phyloP scores from a whole-genome alignment of 1,139 yeast species.

The Arxiozyma telluris region DNA sequence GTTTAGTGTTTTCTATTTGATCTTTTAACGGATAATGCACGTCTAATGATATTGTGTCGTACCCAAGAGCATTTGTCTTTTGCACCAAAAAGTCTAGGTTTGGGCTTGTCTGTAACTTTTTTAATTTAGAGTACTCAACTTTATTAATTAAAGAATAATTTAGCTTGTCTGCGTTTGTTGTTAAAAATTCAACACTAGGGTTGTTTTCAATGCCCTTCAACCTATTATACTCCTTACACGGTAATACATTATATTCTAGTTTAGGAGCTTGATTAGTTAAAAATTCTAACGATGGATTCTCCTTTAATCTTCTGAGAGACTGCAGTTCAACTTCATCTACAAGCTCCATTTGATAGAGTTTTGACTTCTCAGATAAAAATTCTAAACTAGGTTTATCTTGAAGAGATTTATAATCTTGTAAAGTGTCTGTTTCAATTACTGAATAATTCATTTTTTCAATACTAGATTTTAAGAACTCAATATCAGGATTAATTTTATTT shows the following conservation, averaged over 20 bases:
- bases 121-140: slow-evolving; percentile 15
- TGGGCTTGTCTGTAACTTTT: slow-evolving; percentile 15
- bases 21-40: slow-evolving; percentile 17
- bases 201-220: slow-evolving; percentile 6
- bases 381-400: slow-evolving; percentile 2
- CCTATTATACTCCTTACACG: neutral
- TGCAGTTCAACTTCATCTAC: slow-evolving; percentile 2
- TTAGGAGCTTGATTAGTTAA: slow-evolving; percentile 6
- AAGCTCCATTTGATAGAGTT: neutral
- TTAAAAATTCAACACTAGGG: slow-evolving; percentile 7
- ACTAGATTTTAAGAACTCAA: slow-evolving; percentile 10
- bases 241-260: slow-evolving; percentile 1
- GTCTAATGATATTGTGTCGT: neutral
- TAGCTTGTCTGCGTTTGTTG: neutral
- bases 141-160: neutral
- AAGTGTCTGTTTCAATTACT: neutral
- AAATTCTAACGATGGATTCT: slow-evolving; percentile 15
- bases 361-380: slow-evolving; percentile 21
- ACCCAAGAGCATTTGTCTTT: slow-evolving; percentile 15
- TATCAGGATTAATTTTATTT: slow-evolving; percentile 7
- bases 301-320: slow-evolving; percentile 5
- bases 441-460: neutral
- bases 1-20: slow-evolving; percentile 9
- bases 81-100: slow-evolving; percentile 20
- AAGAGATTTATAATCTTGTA: neutral